Percentiles rank a stretch among this genome's conserved stretches.
Conservation (phyloP, 148 eudicot species). For the Chenopodium quinoa region DNA sequence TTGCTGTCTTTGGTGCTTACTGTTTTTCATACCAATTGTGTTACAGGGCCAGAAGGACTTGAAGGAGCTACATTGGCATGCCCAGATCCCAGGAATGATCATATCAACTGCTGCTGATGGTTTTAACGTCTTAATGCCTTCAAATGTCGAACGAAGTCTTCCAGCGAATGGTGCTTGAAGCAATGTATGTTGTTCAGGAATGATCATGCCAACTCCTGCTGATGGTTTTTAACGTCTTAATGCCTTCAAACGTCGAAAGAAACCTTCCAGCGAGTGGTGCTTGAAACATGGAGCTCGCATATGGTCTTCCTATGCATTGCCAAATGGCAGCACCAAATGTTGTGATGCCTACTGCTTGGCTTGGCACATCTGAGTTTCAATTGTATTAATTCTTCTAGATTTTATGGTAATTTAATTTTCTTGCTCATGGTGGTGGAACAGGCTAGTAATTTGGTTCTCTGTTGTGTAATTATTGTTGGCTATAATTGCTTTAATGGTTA, state of each 20-base stretch:
- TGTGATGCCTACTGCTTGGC: background rate
- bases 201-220: slow-evolving; percentile 81
- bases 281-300: background rate
- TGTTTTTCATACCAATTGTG: background rate
- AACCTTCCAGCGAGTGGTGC: slow-evolving; percentile 52
- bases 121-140: slow-evolving; percentile 85
- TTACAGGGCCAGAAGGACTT: slow-evolving; percentile 97
- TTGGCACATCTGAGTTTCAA: background rate
- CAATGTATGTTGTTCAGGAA: slow-evolving; percentile 38
- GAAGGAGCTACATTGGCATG: slow-evolving; percentile 97
- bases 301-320: background rate
- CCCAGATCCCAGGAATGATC: slow-evolving; percentile 93
- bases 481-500: background rate
- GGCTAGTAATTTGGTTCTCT: background rate
- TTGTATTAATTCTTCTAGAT: background rate
- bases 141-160: slow-evolving; percentile 68
- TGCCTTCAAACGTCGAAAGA: slow-evolving; percentile 85
- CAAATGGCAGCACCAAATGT: background rate
- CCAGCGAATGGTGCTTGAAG: slow-evolving; percentile 45
- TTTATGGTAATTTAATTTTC: background rate
- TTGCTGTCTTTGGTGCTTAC: background rate
- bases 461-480: slow-evolving; percentile 14
- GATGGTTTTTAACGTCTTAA: slow-evolving; percentile 86
- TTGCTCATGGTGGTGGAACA: background rate
- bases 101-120: slow-evolving; percentile 93